phyloP scores from a whole-genome alignment of 2,329 filamentous ascomycete genomes.

The Penicillium nordicum region DNA sequence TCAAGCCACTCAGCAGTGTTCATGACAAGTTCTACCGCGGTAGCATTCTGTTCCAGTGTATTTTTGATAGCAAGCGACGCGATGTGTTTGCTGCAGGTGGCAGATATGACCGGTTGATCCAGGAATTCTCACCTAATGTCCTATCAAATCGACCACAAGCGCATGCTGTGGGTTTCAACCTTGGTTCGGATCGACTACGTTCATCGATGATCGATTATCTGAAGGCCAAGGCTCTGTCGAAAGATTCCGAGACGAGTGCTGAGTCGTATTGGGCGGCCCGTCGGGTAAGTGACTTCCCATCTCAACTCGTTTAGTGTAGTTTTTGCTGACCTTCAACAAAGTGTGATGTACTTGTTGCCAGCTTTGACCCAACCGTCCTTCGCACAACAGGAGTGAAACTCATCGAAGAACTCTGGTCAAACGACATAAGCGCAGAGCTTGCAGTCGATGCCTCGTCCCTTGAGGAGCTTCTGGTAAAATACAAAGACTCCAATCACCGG shows the following conservation, averaged over 20 bases:
- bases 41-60: constrained; percentile 83
- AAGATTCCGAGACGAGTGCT: constrained; percentile 64
- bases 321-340: constrained; percentile 33
- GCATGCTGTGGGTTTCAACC: constrained; percentile 87
- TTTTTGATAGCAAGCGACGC: constrained; percentile 75
- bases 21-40: constrained; percentile 88
- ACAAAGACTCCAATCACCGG: constrained; percentile 73
- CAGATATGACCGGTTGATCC: constrained; percentile 85
- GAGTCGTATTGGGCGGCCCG: constrained; percentile 59
- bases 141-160: constrained; percentile 60
- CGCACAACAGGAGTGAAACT: constrained; percentile 74
- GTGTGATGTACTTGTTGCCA: constrained; percentile 87
- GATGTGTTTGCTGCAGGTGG: constrained; percentile 92
- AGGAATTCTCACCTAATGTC: constrained; percentile 72
- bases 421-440: constrained; percentile 84
- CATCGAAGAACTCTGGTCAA: constrained; percentile 73
- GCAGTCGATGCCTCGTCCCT: constrained; percentile 73
- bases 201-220: constrained; percentile 56
- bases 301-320: neutral
- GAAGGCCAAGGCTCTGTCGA: constrained; percentile 58
- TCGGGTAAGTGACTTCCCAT: constrained; percentile 50
- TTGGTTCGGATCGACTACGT: constrained; percentile 80
- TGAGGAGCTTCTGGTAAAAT: constrained; percentile 66
- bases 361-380: constrained; percentile 74
- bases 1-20: constrained; percentile 80